Conservation (phyloP, 208 protist species). For the Acanthamoeba polyphaga region DNA sequence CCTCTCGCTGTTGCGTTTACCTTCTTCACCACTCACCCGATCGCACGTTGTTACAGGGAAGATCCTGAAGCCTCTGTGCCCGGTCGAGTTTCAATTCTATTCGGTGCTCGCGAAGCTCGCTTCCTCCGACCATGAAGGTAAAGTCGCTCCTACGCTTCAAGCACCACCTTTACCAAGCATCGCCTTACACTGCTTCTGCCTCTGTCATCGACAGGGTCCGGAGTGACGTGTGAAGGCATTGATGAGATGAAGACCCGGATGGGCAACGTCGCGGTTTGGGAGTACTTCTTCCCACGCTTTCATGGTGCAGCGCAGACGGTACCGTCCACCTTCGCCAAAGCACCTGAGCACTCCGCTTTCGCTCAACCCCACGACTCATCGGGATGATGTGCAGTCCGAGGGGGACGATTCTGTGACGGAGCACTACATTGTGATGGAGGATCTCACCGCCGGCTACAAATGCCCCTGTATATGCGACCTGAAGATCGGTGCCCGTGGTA, state of each 20-base stretch:
- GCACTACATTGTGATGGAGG: slow-evolving; percentile 49
- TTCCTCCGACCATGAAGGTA: background rate
- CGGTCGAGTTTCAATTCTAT: slow-evolving; percentile 22
- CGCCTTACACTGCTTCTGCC: background rate
- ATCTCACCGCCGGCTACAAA: slow-evolving; percentile 13
- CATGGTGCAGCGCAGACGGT: slow-evolving; percentile 4
- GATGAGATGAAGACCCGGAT: background rate
- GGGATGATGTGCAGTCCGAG: background rate
- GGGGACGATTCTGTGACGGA: background rate
- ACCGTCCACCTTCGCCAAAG: background rate
- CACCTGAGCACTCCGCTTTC: too few species aligned
- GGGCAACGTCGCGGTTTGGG: background rate
- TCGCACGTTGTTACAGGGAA: background rate
- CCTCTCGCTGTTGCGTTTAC: background rate
- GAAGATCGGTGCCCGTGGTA: slow-evolving; percentile 33
- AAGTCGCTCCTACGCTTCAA: too few species aligned
- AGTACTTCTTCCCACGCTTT: background rate
- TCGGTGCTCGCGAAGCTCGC: background rate
- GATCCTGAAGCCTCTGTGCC: background rate
- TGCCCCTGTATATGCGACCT: slow-evolving; percentile 34
- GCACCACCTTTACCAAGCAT: too few species aligned
- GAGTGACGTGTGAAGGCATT: background rate
- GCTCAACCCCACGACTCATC: too few species aligned
- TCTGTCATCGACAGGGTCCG: background rate
- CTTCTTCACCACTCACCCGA: background rate